A percentile compares a stretch with the other conserved stretches of the same genome.
Conservation (phyloP, 441 rosid genomes). For the Brassica balearica region DNA sequence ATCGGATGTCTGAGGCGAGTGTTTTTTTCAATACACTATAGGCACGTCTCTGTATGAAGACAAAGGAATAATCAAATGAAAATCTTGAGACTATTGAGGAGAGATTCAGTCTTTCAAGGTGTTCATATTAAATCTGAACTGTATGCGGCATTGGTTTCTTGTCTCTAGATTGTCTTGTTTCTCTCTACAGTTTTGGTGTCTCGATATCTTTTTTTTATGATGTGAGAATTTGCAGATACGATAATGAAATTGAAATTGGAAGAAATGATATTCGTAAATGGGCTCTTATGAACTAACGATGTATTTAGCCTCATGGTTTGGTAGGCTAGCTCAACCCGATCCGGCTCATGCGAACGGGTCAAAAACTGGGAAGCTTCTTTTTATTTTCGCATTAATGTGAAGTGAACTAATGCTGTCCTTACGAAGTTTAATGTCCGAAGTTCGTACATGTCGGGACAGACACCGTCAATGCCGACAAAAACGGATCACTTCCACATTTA, state of each 20-base stretch:
- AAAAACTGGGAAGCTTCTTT: not conserved
- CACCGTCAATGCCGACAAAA: constrained; percentile 42
- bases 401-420: not conserved
- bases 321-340: not conserved
- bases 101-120: constrained; percentile 2
- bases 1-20: no score
- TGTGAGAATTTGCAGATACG: not conserved
- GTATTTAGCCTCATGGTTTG: not conserved
- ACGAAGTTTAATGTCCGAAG: constrained; percentile 10
- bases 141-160: not conserved
- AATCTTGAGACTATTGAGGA: not conserved
- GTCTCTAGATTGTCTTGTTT: not conserved
- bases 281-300: not conserved
- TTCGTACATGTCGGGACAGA: constrained; percentile 42
- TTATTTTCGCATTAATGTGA: not conserved
- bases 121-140: not conserved
- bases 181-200: not conserved
- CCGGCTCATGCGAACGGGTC: not conserved
- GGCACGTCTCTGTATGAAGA: no score
- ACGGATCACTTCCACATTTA: constrained; percentile 31
- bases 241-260: not conserved
- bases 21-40: no score
- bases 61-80: no score
- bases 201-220: not conserved
- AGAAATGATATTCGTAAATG: not conserved